phyloP scores from a whole-genome alignment of 1,284 basidiomycete genomes.

The Melampsora americana region DNA sequence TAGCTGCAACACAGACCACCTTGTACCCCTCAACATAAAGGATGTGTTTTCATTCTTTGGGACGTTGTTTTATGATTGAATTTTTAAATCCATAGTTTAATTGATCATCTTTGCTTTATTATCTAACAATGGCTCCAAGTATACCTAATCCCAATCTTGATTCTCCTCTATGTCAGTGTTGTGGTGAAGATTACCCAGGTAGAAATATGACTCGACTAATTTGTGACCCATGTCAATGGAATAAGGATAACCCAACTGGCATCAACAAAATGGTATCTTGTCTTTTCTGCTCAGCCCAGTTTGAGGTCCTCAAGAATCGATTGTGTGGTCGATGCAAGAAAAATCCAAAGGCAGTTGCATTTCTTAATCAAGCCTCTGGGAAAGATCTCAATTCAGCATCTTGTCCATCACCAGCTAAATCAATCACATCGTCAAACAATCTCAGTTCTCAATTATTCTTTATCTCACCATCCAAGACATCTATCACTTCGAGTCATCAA shows the following conservation, averaged over 20 bases:
- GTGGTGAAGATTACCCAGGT: slow-evolving; percentile 3
- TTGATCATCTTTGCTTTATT: background rate
- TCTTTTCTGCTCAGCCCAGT: background rate
- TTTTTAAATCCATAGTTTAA: background rate
- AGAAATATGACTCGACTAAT: background rate
- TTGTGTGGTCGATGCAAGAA: background rate
- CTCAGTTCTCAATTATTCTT: background rate
- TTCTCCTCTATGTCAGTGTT: background rate
- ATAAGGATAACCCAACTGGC: background rate
- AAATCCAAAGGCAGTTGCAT: background rate
- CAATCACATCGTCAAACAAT: background rate
- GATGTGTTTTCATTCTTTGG: background rate
- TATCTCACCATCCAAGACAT: background rate
- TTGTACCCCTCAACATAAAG: background rate
- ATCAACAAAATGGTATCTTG: background rate
- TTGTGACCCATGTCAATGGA: slow-evolving; percentile 1
- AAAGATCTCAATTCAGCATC: background rate
- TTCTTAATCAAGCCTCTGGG: background rate
- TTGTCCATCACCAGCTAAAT: background rate
- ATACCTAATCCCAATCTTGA: background rate
- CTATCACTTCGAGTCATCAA: background rate
- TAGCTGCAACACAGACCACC: background rate
- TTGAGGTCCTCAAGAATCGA: background rate
- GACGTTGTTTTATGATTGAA: background rate
- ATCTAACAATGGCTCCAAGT: background rate